A percentile compares a stretch with the other conserved stretches of the same genome.
phyloP scores from a whole-genome alignment of 768 basidiomycete genomes.

The Butyriboletus loyo region DNA sequence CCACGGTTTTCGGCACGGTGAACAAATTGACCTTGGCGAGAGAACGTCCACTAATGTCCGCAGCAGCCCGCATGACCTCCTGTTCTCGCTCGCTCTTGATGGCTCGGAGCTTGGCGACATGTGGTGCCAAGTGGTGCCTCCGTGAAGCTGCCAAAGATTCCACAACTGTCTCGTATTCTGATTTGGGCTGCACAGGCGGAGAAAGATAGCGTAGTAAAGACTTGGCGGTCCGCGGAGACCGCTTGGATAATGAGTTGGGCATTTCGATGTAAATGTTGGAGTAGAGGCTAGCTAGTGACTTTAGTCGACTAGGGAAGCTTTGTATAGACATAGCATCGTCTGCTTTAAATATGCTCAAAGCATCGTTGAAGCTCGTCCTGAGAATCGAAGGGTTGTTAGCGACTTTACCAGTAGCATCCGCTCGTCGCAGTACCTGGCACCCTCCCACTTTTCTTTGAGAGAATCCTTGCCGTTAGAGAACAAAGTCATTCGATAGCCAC shows the following conservation, averaged over 20 bases:
- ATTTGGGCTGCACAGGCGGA: conserved; percentile 20
- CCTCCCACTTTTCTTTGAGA: conserved; percentile 88
- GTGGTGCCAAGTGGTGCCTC: conserved; percentile 55
- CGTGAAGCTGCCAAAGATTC: conserved; percentile 49
- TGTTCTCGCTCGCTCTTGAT: conserved; percentile 83
- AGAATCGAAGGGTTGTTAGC: conserved; percentile 2
- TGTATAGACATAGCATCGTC: conserved; percentile 66
- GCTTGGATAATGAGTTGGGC: conserved; percentile 37
- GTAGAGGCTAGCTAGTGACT: conserved; percentile 46
- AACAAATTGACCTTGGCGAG: conserved; percentile 67
- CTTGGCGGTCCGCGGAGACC: conserved; percentile 43
- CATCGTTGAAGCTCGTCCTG: conserved; percentile 66
- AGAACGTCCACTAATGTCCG: conserved; percentile 81
- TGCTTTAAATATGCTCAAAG: conserved; percentile 66
- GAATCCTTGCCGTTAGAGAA: conserved; percentile 77
- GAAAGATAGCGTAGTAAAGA: conserved; percentile 55
- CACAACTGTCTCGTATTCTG: conserved; percentile 55
- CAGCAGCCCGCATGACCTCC: conserved; percentile 76
- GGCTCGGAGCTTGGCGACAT: conserved; percentile 67
- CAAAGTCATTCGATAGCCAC: conserved; percentile 84
- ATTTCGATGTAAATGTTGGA: conserved; percentile 54
- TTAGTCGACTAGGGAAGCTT: conserved; percentile 55
- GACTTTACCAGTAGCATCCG: background rate
- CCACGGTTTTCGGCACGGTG: background rate
- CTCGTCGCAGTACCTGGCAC: conserved; percentile 52